Base-by-base conservation (phyloP, 176 grass and related monocot species). In the Zoysia pacifica region DNA sequence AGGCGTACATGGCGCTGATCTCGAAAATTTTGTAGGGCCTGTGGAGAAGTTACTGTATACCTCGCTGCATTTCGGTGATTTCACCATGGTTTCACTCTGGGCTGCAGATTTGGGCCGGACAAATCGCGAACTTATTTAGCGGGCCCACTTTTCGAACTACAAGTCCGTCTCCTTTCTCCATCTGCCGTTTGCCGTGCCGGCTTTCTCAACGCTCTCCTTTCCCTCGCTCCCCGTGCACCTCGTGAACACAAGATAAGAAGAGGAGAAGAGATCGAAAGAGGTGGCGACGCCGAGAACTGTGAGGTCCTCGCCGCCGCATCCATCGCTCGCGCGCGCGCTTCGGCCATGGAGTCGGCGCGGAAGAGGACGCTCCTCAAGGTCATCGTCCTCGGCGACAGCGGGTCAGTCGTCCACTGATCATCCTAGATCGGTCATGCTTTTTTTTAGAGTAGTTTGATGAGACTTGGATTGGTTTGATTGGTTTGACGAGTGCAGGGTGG, bases 361-460 rank as follows among this genome's bases (percentile, higher is more conserved):
- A 78, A 83, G 87, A 68, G 87, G 44, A 90, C 87, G 20, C 87
- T 90, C 74, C 87, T 90, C 68, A 90, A 90, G 87, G 87, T 90
- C 68, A 90, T 90, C 87, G 87, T 90, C 79, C 83, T 90, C 53
- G 87, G 87, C 74, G 87, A 90, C 79, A 90, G 87, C 83, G 87
- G 87, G 87, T 90, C 12, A 86, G 83, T 14, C 13, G 73, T 2
- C 35, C 13, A 53, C 28, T 1, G 69, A 62, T 46, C 65, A 4
- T 7, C 42, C n/a, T n/a, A n/a, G n/a, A n/a, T n/a, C n/a, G n/a
- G n/a, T n/a, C n/a, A n/a, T n/a, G n/a, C n/a, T n/a, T n/a, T n/a
- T n/a, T n/a, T n/a, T n/a, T n/a, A n/a, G n/a, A 55, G 18, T 6
- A 49, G n/a, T 28, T 58, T 74, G 4, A 40, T 0, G 65, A 81